phyloP scores from a whole-genome alignment of 2,329 filamentous ascomycete species.

The Trichophyton verrucosum region DNA sequence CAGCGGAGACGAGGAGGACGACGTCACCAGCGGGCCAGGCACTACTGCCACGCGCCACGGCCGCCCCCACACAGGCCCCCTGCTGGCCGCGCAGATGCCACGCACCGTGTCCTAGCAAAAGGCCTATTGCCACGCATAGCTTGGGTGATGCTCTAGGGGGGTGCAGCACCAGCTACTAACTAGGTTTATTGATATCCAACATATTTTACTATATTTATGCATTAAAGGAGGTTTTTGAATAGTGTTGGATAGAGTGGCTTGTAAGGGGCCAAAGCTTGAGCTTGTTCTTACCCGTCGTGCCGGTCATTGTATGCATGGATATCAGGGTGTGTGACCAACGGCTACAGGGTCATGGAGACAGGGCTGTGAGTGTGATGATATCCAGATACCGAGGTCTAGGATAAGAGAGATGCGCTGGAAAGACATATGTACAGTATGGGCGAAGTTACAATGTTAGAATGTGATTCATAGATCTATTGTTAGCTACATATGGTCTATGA shows the following conservation, averaged over 20 bases:
- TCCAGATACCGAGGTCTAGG: too few species aligned
- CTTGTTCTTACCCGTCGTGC: background rate
- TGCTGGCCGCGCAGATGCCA: background rate
- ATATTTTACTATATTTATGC: background rate
- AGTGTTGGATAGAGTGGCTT: background rate
- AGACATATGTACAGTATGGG: too few species aligned
- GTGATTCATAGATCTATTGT: background rate
- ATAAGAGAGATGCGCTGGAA: too few species aligned
- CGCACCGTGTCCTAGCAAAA: background rate
- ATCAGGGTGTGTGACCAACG: background rate
- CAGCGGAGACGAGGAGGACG: background rate
- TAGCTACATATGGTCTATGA: too few species aligned
- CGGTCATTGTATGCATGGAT: background rate
- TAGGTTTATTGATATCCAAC: background rate
- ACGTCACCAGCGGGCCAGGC: background rate
- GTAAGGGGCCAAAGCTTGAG: background rate
- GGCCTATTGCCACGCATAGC: background rate
- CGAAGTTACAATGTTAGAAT: too few species aligned
- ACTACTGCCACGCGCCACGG: slow-evolving; percentile 1
- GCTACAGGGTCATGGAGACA: background rate
- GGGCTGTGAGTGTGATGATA: background rate
- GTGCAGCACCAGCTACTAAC: too few species aligned
- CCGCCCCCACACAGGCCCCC: background rate
- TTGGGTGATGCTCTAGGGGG: too few species aligned
- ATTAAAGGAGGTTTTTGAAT: background rate